phyloP scores from a whole-genome alignment of 2,329 filamentous ascomycete species.

The Penicillium sp. region DNA sequence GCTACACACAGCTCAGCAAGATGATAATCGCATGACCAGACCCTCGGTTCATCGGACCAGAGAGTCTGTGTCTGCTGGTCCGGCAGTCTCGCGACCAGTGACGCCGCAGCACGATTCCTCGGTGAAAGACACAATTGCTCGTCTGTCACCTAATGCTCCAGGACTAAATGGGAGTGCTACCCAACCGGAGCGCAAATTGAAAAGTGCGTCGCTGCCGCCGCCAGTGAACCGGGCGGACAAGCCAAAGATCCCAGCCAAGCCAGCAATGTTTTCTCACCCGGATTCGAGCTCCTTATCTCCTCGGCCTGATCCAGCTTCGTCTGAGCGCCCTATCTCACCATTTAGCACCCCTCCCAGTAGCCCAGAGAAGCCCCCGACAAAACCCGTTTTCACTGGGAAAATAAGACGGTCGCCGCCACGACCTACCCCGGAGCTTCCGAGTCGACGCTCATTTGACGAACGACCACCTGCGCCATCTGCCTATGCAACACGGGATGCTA shows the following conservation, averaged over 20 bases:
- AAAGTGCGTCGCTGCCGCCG: conserved; percentile 55
- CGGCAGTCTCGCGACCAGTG: conserved; percentile 25
- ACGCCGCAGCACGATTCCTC: conserved; percentile 30
- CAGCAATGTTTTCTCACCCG: conserved; percentile 30
- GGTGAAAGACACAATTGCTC: conserved; percentile 13
- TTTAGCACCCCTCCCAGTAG: conserved; percentile 83
- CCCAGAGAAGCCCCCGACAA: conserved; percentile 53
- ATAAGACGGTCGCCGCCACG: conserved; percentile 18
- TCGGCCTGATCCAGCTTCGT: conserved; percentile 21
- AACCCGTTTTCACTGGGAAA: conserved; percentile 15
- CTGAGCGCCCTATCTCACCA: conserved; percentile 59
- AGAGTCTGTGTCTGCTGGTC: conserved; percentile 23
- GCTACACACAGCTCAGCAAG: conserved; percentile 48
- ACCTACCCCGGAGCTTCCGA: conserved; percentile 25
- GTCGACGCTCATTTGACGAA: conserved; percentile 28
- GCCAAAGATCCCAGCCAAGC: conserved; percentile 57
- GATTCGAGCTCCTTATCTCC: conserved; percentile 28
- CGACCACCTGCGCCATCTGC: conserved; percentile 19
- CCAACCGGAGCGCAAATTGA: conserved; percentile 29
- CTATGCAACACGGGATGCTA: conserved; percentile 21
- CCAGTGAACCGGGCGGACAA: conserved; percentile 78
- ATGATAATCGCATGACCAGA: conserved; percentile 53
- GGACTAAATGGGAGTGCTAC: conserved; percentile 14
- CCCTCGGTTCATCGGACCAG: conserved; percentile 24
- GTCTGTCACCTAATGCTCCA: conserved; percentile 20